phyloP scores from a whole-genome alignment of 1,284 basidiomycete genomes.

The Cerioporus squamosus region DNA sequence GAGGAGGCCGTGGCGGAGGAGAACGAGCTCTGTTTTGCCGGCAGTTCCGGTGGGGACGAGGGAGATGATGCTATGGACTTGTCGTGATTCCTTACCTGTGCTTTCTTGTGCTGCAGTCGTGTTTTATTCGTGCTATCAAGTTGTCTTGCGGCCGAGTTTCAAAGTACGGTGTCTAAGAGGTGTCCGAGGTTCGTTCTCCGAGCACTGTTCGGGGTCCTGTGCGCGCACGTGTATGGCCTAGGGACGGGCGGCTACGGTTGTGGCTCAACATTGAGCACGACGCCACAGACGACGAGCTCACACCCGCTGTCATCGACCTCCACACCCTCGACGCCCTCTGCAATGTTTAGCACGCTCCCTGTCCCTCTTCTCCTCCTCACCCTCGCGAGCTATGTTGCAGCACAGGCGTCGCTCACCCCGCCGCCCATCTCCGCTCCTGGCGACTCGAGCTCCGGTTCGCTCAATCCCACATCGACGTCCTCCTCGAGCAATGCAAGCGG shows the following conservation, averaged over 20 bases:
- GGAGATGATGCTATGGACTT: constrained; percentile 1
- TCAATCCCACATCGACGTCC: constrained; percentile 2
- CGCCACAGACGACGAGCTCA: too few relatives aligned
- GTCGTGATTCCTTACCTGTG: neutral
- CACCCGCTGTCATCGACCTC: neutral
- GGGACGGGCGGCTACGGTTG: too few relatives aligned
- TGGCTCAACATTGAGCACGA: too few relatives aligned
- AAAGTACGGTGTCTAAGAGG: too few relatives aligned
- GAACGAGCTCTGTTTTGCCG: constrained; percentile 65
- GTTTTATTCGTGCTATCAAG: neutral
- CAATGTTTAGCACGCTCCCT: constrained; percentile 2
- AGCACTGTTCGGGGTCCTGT: too few relatives aligned
- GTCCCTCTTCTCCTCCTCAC: neutral
- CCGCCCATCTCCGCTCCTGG: constrained; percentile 13
- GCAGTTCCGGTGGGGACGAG: constrained; percentile 25
- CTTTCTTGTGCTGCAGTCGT: neutral
- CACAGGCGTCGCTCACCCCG: constrained; percentile 15
- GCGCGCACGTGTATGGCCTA: too few relatives aligned
- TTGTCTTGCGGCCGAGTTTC: too few relatives aligned
- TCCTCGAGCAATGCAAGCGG: constrained; percentile 2
- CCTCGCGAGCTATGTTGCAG: constrained; percentile 9
- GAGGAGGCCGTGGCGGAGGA: constrained; percentile 76
- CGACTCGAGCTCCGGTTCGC: neutral
- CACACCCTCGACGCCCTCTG: neutral
- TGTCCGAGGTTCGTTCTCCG: too few relatives aligned